Percentiles rank a stretch among this genome's conserved stretches.
phyloP scores from a whole-genome alignment of 371 early-diverging fungal genomes.

The Phascolomyces articulosus region DNA sequence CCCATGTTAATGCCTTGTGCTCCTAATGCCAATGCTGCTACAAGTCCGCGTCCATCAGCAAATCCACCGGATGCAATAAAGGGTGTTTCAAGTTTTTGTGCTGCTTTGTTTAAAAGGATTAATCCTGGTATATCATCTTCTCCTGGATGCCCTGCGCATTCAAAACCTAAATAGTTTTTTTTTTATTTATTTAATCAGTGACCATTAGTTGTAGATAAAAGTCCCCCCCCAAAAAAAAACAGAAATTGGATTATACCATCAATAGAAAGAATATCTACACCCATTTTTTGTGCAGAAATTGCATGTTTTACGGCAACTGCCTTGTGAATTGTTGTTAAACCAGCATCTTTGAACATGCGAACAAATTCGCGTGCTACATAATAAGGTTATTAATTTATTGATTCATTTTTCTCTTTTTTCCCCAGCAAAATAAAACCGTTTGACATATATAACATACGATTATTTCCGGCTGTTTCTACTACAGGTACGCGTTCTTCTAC shows the following conservation, averaged over 20 bases:
- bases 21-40: constrained; percentile 74
- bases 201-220: no score
- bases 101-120: constrained; percentile 73
- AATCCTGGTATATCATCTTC: constrained; percentile 80
- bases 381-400: not conserved
- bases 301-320: constrained; percentile 81
- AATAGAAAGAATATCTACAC: constrained; percentile 71
- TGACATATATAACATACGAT: constrained; percentile 43
- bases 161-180: constrained; percentile 34
- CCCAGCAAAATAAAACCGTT: no score
- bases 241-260: no score
- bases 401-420: no score
- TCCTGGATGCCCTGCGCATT: constrained; percentile 87
- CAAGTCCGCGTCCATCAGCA: constrained; percentile 74
- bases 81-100: constrained; percentile 64
- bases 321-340: constrained; percentile 76
- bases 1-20: constrained; percentile 79
- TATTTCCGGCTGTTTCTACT: constrained; percentile 74
- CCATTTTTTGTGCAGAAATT: constrained; percentile 62
- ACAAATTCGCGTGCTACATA: constrained; percentile 66
- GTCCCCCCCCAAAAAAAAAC: no score
- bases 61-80: constrained; percentile 84
- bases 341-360: constrained; percentile 75
- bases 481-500: constrained; percentile 79
- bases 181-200: no score